Evolutionary conservation across 192 early-diverging fungal genomes (phyloP), one percentile per base, ranked within the genome.

Genomic region (Linderina pennispora): DNA sequence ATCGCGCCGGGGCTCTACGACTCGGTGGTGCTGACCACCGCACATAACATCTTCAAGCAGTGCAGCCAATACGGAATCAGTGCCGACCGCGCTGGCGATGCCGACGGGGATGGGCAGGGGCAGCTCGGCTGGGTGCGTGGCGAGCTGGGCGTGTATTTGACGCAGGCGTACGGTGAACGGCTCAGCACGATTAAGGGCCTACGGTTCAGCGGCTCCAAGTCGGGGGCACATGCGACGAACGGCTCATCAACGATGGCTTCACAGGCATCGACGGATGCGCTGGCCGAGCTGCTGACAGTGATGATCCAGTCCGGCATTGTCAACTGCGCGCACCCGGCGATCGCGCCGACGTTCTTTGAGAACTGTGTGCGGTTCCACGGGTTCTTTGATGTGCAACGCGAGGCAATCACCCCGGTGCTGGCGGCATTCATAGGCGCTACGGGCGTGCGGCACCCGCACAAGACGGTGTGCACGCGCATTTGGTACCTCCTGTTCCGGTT

Each of bases 401-500:
- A 64, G 21, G 51, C 45, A 0, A 43, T 56, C 15, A 53, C 58
- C n/a, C 53, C 53, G 0, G 58, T 74, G n/a, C 40, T 77, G 11
- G 52, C 44, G 6, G 42, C 69, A 57, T 79, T 53, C 40, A 33
- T 74, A 8, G 56, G 65, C n/a, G 40, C 28, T 16, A 68, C 55
- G 1, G 92, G 92, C 22, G 51, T 96, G 22, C 89, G 89, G 46
- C 80, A 92, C 42, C 67, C 82, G 4, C 66, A 80, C 41, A 68
- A 54, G 28, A 63, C 79, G 4, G 84, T 94, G 43, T 81, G 90
- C 20, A 74, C 78, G 1, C 72, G 94, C 17, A 82, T 85, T 14
- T 88, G 88, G 82, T 95, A 97, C 58, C 66, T 94, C 17, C 90
- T 97, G 48, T 75, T 84, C 49, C 79, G 86, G 28, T 94, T 91